These are phyloP conservation scores for Nepenthes alata DNA, from an alignment of 179 eudicot species.

Conservation along the genomic window DNA sequence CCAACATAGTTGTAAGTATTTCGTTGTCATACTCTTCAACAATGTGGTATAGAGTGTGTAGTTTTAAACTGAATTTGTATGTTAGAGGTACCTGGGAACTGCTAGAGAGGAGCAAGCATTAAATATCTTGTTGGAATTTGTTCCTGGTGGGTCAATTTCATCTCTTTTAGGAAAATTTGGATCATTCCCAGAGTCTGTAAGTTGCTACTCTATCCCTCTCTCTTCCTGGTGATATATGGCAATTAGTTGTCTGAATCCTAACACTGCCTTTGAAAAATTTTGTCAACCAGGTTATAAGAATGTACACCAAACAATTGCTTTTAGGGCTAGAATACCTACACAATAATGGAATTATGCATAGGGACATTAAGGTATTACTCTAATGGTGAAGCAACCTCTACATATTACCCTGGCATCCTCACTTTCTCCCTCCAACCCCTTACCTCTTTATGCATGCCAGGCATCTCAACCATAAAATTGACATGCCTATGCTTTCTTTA, in stretches of 20 bases:
- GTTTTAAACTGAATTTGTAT: constrained; percentile 11
- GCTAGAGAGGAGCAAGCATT: constrained; percentile 62
- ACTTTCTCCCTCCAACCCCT: not conserved
- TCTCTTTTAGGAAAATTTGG: constrained; percentile 77
- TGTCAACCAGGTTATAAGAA: constrained; percentile 51
- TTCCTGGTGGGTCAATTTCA: constrained; percentile 79
- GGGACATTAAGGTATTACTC: constrained; percentile 63
- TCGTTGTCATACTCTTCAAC: not conserved
- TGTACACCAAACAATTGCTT: constrained; percentile 59
- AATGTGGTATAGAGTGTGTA: not conserved
- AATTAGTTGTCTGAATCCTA: not conserved
- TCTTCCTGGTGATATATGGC: not conserved
- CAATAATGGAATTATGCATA: constrained; percentile 61
- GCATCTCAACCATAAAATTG: not conserved
- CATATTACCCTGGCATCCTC: not conserved
- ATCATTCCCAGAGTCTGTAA: constrained; percentile 79
- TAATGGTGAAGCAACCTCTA: not conserved
- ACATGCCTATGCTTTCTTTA: constrained; percentile 10
- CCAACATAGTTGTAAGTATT: constrained; percentile 75
- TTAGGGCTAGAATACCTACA: constrained; percentile 67
- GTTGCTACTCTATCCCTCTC: constrained; percentile 7
- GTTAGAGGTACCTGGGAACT: constrained; percentile 73
- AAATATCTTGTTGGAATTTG: constrained; percentile 70
- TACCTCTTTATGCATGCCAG: not conserved
- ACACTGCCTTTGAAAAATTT: not conserved